Percentiles rank a stretch among this genome's conserved stretches.
Conservation (phyloP, 306 rosid genomes). For the Sesbania bispinosa region DNA sequence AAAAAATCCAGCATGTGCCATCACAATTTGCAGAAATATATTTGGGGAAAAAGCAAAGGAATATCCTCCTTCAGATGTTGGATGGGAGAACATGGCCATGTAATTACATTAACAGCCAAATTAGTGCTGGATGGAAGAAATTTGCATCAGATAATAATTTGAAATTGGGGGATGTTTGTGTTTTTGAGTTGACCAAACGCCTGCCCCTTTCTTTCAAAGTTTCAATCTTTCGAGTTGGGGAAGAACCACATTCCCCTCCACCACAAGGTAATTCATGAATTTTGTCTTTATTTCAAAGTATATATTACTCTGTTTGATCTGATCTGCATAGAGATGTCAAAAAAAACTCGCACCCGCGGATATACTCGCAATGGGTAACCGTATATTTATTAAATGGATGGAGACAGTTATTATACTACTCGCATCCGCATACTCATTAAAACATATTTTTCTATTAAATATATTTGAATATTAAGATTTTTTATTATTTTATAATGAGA, state of each 20-base stretch:
- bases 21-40: background rate
- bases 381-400: no score
- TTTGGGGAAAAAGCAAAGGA: background rate
- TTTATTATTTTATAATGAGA: no score
- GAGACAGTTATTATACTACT: no score
- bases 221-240: background rate
- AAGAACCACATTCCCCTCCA: background rate
- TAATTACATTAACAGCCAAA: background rate
- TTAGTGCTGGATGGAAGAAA: constrained; percentile 33
- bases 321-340: no score
- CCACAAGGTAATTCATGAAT: constrained; percentile 9
- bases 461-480: no score
- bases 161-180: constrained; percentile 19
- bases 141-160: constrained; percentile 27
- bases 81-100: background rate
- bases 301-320: background rate
- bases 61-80: no score
- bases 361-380: background rate
- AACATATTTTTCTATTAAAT: no score
- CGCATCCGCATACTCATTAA: no score
- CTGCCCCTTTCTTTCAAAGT: background rate
- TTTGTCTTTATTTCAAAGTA: background rate
- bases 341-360: no score
- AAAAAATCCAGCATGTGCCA: background rate
- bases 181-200: background rate